A percentile compares a stretch with the other conserved stretches of the same genome.
Evolutionary conservation across 805 yeast genomes (phyloP).

Genomic region (Hanseniaspora thailandica): DNA sequence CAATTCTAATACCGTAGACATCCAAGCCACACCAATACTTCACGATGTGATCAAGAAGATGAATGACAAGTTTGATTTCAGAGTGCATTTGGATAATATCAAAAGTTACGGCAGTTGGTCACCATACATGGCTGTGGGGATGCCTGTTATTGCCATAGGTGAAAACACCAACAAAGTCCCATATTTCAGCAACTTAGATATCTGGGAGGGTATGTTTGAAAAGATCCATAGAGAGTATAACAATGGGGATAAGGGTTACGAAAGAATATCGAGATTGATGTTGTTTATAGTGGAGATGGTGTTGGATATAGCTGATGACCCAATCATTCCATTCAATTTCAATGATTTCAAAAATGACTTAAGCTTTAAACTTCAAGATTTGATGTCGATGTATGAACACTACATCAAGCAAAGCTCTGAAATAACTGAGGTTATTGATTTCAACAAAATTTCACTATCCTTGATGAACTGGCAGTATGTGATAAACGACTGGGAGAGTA

Average conservation of each 20-base stretch:
- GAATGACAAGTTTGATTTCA: slow-evolving; percentile 21
- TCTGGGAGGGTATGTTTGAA: slow-evolving; percentile 42
- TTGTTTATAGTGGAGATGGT: slow-evolving; percentile 43
- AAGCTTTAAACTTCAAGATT: slow-evolving; percentile 35
- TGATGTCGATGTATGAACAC: slow-evolving; percentile 22
- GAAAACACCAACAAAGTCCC: slow-evolving; percentile 35
- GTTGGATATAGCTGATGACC: slow-evolving; percentile 58
- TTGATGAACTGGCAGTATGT: slow-evolving; percentile 33
- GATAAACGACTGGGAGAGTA: slow-evolving; percentile 40
- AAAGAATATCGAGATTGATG: slow-evolving; percentile 44
- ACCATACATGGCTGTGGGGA: slow-evolving; percentile 54
- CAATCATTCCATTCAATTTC: slow-evolving; percentile 61
- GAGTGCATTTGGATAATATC: slow-evolving; percentile 23
- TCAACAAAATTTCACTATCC: slow-evolving; percentile 24
- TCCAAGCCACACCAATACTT: slow-evolving; percentile 56
- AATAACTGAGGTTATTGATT: slow-evolving; percentile 24
- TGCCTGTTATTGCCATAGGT: slow-evolving; percentile 29
- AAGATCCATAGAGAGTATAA: slow-evolving; percentile 19
- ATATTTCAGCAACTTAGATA: slow-evolving; percentile 56
- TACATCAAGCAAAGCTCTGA: slow-evolving; percentile 28
- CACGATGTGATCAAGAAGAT: slow-evolving; percentile 36
- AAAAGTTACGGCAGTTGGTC: slow-evolving; percentile 48
- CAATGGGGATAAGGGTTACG: slow-evolving; percentile 44
- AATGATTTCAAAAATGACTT: slow-evolving; percentile 36
- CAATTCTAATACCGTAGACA: slow-evolving; percentile 45